These are phyloP conservation scores for Kwoniella sp. DNA, from an alignment of 768 basidiomycete genomes.

Conservation along the genomic window DNA sequence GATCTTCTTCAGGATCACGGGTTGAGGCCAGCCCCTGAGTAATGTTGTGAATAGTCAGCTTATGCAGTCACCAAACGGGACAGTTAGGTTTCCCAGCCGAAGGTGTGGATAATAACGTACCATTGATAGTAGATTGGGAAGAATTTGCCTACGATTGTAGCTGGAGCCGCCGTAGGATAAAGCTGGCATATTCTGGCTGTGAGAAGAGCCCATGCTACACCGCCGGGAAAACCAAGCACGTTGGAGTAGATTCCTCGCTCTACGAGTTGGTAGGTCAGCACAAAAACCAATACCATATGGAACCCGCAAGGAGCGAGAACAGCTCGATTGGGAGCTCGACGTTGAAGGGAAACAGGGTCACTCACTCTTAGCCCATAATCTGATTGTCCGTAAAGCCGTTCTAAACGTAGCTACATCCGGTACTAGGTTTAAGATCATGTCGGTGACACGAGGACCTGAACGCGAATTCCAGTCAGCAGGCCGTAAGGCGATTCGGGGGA, in stretches of 20 bases:
- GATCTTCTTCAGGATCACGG: conserved; percentile 94
- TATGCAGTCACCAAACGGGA: not conserved
- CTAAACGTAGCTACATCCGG: conserved; percentile 93
- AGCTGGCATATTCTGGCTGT: conserved; percentile 99
- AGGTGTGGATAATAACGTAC: conserved; percentile 58
- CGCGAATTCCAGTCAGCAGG: conserved; percentile 9
- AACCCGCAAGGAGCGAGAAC: no score
- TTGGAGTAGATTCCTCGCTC: conserved; percentile 97
- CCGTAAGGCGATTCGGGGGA: not conserved
- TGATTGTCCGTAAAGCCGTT: conserved; percentile 91
- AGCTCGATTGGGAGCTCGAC: no score
- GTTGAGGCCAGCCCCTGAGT: conserved; percentile 92
- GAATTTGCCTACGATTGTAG: conserved; percentile 94
- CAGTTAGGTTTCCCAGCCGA: not conserved
- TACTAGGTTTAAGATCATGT: conserved; percentile 90
- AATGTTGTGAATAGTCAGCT: conserved; percentile 14
- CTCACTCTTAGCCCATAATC: conserved; percentile 94
- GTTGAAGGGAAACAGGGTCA: no score
- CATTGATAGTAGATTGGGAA: conserved; percentile 99
- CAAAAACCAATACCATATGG: not conserved
- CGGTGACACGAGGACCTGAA: conserved; percentile 88
- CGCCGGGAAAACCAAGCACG: conserved; percentile 94
- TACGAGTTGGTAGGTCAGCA: conserved; percentile 52
- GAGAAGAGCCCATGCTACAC: conserved; percentile 97
- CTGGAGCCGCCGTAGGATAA: conserved; percentile 91